Evolutionary conservation across 2,329 filamentous ascomycete genomes (phyloP).

Genomic region (Aspergillus clavatus): DNA sequence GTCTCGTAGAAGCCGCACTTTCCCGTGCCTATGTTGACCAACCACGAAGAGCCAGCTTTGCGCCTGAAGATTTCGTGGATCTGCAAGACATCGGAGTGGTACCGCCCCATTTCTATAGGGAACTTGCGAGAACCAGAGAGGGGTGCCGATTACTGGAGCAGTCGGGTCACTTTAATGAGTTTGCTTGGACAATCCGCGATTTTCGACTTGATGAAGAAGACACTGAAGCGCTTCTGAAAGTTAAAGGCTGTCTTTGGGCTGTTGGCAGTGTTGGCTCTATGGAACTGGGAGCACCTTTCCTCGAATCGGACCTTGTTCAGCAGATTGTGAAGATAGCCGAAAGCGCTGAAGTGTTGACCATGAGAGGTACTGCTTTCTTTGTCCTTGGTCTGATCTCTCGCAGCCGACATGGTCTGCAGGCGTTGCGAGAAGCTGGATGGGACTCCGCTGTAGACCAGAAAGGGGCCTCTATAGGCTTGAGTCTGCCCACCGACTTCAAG

Average conservation of each 20-base stretch:
- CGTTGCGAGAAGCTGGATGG: slow-evolving; percentile 86
- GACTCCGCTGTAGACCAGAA: slow-evolving; percentile 80
- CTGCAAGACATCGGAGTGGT: slow-evolving; percentile 57
- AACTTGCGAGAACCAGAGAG: slow-evolving; percentile 86
- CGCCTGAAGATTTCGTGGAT: slow-evolving; percentile 57
- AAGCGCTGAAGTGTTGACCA: slow-evolving; percentile 79
- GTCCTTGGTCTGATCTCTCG: slow-evolving; percentile 88
- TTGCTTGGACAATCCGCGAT: slow-evolving; percentile 81
- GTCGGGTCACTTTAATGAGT: slow-evolving; percentile 95
- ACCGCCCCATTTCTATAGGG: slow-evolving; percentile 96
- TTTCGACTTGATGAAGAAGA: slow-evolving; percentile 82
- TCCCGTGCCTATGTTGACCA: slow-evolving; percentile 69
- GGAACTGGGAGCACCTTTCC: slow-evolving; percentile 90
- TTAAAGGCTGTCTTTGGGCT: slow-evolving; percentile 96
- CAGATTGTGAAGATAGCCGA: slow-evolving; percentile 87
- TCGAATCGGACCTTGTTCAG: slow-evolving; percentile 82
- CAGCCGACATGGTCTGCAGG: slow-evolving; percentile 86
- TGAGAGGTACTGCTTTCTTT: slow-evolving; percentile 94
- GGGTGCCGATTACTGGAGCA: slow-evolving; percentile 84
- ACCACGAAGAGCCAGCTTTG: slow-evolving; percentile 44
- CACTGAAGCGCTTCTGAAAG: slow-evolving; percentile 77
- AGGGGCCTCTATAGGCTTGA: slow-evolving; percentile 80
- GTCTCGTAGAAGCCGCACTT: slow-evolving; percentile 90
- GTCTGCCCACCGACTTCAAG: slow-evolving; percentile 72
- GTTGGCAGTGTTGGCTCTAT: slow-evolving; percentile 97